Base-by-base conservation (phyloP, 768 basidiomycete species). In the Grammothele lineata region DNA sequence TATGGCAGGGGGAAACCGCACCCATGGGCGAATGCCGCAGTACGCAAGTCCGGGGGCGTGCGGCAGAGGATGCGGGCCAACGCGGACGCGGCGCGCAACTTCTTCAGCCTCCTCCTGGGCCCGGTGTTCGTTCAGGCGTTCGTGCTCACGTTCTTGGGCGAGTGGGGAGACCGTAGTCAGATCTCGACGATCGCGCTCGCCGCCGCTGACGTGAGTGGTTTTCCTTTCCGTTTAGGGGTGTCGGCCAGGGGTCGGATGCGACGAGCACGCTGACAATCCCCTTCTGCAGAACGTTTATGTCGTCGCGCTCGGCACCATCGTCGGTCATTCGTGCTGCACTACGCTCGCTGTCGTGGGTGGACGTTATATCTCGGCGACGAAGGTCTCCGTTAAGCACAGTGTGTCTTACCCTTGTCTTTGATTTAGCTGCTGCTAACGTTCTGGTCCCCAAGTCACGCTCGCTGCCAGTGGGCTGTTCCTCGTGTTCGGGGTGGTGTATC, bases 91-190 rank as follows among this genome's bases (percentile, higher is more conserved):
- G 70, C 80, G 5, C 76, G 91, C 57, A 94, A 94, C 63, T 84
- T 92, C 58, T 86, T 80, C 63, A 84, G 82, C 58, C 68, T 92
- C 15, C 66, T 94, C 55, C 68, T 97, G n/a, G 92, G 90, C 0
- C 95, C 95, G 0, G 91, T 96, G 1, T 95, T 97, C 60, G 92
- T 93, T 2, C 93, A 99, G 66, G 82, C 92, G 0, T 97, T 99
- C 59, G 71, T 95, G 24, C 73, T 99, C 50, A 98, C 95, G 0
- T 97, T 97, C 68, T 73, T 99, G 15, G 96, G 94, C 10, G 96
- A 99, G 68, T 98, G 96, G 96, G 95, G 96, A 0, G 96, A 98
- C 68, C 71, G 95, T 43, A 95, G 92, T 60, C 95, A 99, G 70
- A 92, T 98, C 57, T 87, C 96, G 2, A 98, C 96, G 2, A 95